phyloP scores from a whole-genome alignment of 305 asterid species.

The Caryopteris hybrid region DNA sequence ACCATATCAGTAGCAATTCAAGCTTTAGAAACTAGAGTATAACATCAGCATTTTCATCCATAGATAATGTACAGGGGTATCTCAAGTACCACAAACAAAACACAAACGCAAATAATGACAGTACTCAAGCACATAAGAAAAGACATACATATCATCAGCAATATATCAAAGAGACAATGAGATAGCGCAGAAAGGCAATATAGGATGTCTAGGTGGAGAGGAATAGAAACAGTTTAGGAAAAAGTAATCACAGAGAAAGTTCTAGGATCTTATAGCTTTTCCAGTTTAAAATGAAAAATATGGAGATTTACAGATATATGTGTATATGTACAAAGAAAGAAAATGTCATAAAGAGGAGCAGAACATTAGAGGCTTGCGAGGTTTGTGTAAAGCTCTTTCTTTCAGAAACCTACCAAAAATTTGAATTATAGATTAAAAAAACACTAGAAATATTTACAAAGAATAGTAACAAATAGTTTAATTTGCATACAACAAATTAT shows the following conservation, averaged over 20 bases:
- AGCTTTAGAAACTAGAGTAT: background rate
- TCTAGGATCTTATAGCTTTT: background rate
- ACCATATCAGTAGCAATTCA: background rate
- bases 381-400: background rate
- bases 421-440: background rate
- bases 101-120: conserved; percentile 2
- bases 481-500: background rate
- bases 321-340: background rate
- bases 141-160: background rate
- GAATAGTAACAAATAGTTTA: background rate
- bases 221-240: background rate
- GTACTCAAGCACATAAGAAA: background rate
- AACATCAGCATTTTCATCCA: background rate
- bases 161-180: background rate
- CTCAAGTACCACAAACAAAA: background rate
- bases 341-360: background rate
- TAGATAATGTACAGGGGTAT: background rate
- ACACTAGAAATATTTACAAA: background rate
- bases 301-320: background rate
- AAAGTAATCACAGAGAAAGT: background rate
- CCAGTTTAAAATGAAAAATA: background rate
- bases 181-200: background rate
- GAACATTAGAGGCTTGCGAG: background rate
- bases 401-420: background rate
- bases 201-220: background rate